phyloP scores from a whole-genome alignment of 2,329 filamentous ascomycete genomes.

The Xylaria sp. region DNA sequence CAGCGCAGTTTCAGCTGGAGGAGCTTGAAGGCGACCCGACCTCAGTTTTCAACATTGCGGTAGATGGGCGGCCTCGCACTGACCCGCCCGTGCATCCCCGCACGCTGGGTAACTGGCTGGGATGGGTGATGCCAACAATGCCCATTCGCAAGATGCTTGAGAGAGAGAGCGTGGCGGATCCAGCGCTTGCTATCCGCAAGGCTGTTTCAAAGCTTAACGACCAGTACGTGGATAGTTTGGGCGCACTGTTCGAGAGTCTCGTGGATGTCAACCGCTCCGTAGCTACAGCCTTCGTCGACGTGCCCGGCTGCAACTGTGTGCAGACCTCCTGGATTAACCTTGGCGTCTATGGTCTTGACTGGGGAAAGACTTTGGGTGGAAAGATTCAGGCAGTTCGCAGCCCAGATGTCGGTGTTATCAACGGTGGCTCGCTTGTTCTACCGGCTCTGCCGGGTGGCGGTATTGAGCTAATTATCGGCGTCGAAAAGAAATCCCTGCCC shows the following conservation, averaged over 20 bases:
- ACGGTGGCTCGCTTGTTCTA: slow-evolving; percentile 49
- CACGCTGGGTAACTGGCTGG: slow-evolving; percentile 54
- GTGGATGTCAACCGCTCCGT: slow-evolving; percentile 49
- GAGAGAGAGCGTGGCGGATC: slow-evolving; percentile 47
- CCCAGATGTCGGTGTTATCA: slow-evolving; percentile 50
- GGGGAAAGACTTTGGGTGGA: slow-evolving; percentile 48
- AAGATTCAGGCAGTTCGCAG: slow-evolving; percentile 48
- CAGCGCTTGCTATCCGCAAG: slow-evolving; percentile 51
- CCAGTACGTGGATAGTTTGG: slow-evolving; percentile 48
- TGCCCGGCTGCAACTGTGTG: slow-evolving; percentile 50
- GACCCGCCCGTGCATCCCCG: slow-evolving; percentile 50
- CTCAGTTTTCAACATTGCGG: slow-evolving; percentile 52
- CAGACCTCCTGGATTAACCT: slow-evolving; percentile 51
- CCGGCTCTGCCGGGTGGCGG: slow-evolving; percentile 49
- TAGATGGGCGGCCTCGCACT: slow-evolving; percentile 52
- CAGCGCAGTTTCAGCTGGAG: slow-evolving; percentile 45
- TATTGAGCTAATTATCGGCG: slow-evolving; percentile 50
- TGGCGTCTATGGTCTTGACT: slow-evolving; percentile 49
- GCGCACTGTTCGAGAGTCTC: slow-evolving; percentile 47
- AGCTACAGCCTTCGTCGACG: slow-evolving; percentile 51
- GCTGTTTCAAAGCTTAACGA: slow-evolving; percentile 48
- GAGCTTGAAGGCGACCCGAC: slow-evolving; percentile 48
- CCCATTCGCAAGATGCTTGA: slow-evolving; percentile 48
- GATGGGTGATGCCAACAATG: slow-evolving; percentile 49
- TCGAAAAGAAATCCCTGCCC: slow-evolving; percentile 47